Percentiles rank a stretch among this genome's conserved stretches.
Conservation (phyloP, 306 rosid species). For the Prunus armeniaca region DNA sequence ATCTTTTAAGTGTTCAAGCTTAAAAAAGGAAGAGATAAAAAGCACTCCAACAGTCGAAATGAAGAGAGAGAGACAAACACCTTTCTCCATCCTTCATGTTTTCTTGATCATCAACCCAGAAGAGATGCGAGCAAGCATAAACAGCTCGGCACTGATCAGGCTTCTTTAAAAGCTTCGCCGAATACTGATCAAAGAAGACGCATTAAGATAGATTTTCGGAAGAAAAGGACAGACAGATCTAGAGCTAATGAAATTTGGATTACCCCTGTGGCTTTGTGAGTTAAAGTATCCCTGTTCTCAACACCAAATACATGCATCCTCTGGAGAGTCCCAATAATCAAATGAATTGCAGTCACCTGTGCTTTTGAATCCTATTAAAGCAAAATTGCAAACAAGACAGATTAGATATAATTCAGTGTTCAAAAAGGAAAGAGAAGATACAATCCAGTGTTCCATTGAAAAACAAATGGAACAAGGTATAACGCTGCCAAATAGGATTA, state of each 20-base stretch:
- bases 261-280: constrained; percentile 99
- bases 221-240: constrained; percentile 1
- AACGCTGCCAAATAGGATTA: neutral
- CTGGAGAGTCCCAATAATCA: constrained; percentile 97
- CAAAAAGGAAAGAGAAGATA: constrained; percentile 3
- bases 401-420: neutral
- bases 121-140: constrained; percentile 88
- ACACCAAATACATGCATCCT: constrained; percentile 97
- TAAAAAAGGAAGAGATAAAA: too few relatives aligned
- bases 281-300: constrained; percentile 97
- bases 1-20: too few relatives aligned
- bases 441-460: neutral
- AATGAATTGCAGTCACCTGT: constrained; percentile 89
- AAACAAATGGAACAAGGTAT: neutral
- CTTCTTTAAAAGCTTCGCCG: constrained; percentile 96
- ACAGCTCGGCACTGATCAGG: constrained; percentile 96
- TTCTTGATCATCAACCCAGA: constrained; percentile 91
- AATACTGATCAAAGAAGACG: constrained; percentile 52
- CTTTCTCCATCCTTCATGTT: constrained; percentile 96
- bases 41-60: too few relatives aligned
- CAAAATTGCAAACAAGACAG: constrained; percentile 17
- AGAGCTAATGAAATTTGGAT: constrained; percentile 26
- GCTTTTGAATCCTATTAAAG: constrained; percentile 83
- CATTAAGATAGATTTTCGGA: constrained; percentile 9
- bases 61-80: constrained; percentile 29